Base-by-base conservation (phyloP, 441 rosid genomes). In the Brassica hybrid region DNA sequence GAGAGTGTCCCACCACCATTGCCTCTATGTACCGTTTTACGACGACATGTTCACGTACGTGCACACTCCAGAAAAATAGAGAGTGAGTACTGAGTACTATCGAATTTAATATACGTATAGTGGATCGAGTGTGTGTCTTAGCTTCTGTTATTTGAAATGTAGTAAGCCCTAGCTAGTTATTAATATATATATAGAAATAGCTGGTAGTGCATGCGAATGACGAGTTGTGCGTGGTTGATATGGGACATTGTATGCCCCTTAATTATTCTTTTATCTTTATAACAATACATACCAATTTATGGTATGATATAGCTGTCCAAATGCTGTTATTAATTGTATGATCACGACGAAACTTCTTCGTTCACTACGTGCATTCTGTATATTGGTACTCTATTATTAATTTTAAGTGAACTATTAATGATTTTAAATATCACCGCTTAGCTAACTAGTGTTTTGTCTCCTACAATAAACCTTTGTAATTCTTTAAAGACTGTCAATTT, bases 171-270 rank as follows among this genome's bases (percentile, higher is more conserved):
- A 72, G 57, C 68, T 59, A 72, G 50, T 72, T 72, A 19, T 27
- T 71, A 30, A 65, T 23, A 48, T 72, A 61, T 27, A 11, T 41
- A 9, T 41, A 11, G 34, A 30, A 30, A 30, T 45, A 71, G 34
- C 34, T n/a, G n/a, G n/a, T n/a, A n/a, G n/a, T n/a, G n/a, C n/a
- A n/a, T n/a, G n/a, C n/a, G n/a, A n/a, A n/a, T 30, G 75, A 79
- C 78, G 82, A 79, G 75, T 56, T 68, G 67, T 79, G 82, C 78
- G 62, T 79, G 82, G 82, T 79, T 74, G 82, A 61, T 79, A 54
- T 38, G 75, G 48, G 56, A 79, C 82, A 79, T 74, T 19, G 32
- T 69, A 79, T 79, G 72, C 19, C 82, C 82, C 75, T 72, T 65
- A 13, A 41, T 56, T 73, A 72, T 79, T 50, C 10, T 12, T 6